Percentiles rank a stretch among this genome's conserved stretches.
These are phyloP conservation scores for Leptographium procerum DNA, from an alignment of 2,329 filamentous ascomycete species.

Conservation along the genomic window DNA sequence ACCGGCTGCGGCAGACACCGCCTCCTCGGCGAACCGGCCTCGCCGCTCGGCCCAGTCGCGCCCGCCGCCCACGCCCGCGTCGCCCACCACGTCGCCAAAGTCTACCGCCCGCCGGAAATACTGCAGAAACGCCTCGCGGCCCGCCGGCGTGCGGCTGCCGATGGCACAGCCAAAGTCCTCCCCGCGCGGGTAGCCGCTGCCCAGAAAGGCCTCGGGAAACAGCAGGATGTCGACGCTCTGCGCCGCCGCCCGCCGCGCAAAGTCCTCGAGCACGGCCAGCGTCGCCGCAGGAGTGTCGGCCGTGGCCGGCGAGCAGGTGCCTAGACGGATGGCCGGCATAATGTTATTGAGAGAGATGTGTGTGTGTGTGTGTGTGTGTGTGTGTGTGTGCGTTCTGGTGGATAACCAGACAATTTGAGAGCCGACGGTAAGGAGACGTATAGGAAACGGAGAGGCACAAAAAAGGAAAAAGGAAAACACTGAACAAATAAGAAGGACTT, in stretches of 20 bases:
- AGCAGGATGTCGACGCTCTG: constrained; percentile 56
- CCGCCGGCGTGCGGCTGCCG: constrained; percentile 54
- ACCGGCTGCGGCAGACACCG: not conserved
- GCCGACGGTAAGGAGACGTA: no score
- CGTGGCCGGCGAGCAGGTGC: constrained; percentile 43
- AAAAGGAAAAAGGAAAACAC: not conserved
- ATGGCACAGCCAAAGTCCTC: constrained; percentile 65
- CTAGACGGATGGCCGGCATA: constrained; percentile 34
- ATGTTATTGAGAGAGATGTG: no score
- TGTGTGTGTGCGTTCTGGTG: no score
- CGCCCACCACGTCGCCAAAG: constrained; percentile 62
- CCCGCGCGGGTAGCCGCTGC: constrained; percentile 72
- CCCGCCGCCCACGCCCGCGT: constrained; percentile 52
- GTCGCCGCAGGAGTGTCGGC: constrained; percentile 44
- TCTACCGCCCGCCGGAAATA: constrained; percentile 76
- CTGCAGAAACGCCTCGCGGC: constrained; percentile 68
- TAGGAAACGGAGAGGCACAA: not conserved
- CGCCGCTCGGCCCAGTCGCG: constrained; percentile 49
- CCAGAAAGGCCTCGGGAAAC: constrained; percentile 85
- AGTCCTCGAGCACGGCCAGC: constrained; percentile 50
- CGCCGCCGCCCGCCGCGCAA: constrained; percentile 51
- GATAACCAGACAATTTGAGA: no score
- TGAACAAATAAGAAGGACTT: no score
- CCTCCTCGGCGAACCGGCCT: constrained; percentile 22
- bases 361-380: no score